A percentile compares a stretch with the other conserved stretches of the same genome.
Conservation (phyloP, 345 rosid species). For the Populus tremula region DNA sequence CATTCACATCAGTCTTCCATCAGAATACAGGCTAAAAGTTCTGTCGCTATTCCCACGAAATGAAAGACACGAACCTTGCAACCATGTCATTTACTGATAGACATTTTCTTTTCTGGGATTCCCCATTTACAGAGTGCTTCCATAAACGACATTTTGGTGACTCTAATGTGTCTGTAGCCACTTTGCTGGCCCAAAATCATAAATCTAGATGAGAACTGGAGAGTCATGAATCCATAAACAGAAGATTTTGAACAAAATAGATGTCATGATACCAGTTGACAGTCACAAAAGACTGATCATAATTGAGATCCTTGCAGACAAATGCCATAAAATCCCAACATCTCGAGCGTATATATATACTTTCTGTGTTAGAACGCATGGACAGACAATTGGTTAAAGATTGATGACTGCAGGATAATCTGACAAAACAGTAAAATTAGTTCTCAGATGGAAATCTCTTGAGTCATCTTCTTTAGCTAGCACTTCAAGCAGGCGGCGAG, state of each 20-base stretch:
- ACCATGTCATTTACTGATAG: neutral
- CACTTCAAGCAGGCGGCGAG: neutral
- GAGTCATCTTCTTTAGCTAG: neutral
- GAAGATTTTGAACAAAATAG: neutral
- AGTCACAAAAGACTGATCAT: neutral
- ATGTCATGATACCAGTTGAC: neutral
- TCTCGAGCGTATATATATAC: neutral
- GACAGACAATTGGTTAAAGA: neutral
- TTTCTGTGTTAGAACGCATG: neutral
- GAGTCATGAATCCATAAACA: slow-evolving; percentile 12
- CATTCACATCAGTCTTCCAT: neutral
- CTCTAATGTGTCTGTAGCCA: slow-evolving; percentile 89
- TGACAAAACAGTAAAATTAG: neutral
- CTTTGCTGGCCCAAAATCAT: slow-evolving; percentile 92
- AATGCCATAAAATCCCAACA: neutral
- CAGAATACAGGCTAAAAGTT: neutral
- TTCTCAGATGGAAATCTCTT: neutral
- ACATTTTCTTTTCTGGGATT: neutral
- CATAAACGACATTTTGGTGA: slow-evolving; percentile 48
- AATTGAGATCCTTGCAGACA: neutral
- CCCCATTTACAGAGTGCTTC: neutral
- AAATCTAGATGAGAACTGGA: slow-evolving; percentile 46
- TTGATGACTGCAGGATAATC: neutral
- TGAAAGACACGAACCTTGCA: neutral
- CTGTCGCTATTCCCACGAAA: neutral